These are phyloP conservation scores for Globisporangium solare DNA, from an alignment of 352 stramenopile genomes.

Conservation along the genomic window DNA sequence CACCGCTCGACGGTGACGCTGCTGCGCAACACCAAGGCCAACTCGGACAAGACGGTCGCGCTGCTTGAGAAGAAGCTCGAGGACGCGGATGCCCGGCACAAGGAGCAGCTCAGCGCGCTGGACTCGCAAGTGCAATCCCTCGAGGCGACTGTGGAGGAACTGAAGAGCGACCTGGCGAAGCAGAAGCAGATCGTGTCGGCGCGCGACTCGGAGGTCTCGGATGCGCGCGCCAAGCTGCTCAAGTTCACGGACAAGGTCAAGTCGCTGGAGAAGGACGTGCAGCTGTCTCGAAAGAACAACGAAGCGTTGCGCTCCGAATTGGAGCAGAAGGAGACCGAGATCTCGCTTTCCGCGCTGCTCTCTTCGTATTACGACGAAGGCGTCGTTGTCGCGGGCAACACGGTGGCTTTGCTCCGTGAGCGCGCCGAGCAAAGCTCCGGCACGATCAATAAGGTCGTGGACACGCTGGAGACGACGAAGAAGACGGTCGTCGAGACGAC, in stretches of 20 bases:
- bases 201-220: conserved; percentile 25
- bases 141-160: conserved; percentile 19
- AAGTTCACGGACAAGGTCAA: conserved; percentile 34
- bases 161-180: conserved; percentile 26
- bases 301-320: conserved; percentile 50
- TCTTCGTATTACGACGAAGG: conserved; percentile 80
- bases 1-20: conserved; percentile 14
- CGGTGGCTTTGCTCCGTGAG: conserved; percentile 30
- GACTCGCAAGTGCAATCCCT: conserved; percentile 30
- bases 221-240: conserved; percentile 22
- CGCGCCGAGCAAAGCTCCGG: conserved; percentile 40
- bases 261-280: conserved; percentile 39
- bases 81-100: conserved; percentile 10
- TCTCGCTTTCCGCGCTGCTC: conserved; percentile 60
- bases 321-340: conserved; percentile 45
- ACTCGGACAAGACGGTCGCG: conserved; percentile 18
- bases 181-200: conserved; percentile 24
- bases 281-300: conserved; percentile 58
- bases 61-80: conserved; percentile 26
- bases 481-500: conserved; percentile 36
- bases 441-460: conserved; percentile 47
- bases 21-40: conserved; percentile 17
- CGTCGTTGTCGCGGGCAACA: conserved; percentile 42
- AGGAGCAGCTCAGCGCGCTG: conserved; percentile 19
- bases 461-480: conserved; percentile 39